Base-by-base conservation (phyloP, 345 rosid genomes). In the Combretum micranthum region DNA sequence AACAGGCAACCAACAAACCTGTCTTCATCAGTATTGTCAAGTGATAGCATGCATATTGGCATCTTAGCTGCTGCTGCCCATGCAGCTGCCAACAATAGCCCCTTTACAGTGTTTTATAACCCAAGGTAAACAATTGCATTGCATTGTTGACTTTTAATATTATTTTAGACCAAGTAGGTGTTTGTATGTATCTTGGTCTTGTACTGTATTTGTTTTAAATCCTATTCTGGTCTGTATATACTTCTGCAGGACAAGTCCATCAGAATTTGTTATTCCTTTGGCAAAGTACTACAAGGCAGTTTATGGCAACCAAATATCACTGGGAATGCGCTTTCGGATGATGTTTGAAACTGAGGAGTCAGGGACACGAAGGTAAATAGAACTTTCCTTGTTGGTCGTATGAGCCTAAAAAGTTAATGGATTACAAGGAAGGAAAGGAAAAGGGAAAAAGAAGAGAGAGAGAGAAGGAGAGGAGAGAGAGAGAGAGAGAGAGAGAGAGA, bases 21-120 rank as follows among this genome's bases (percentile, higher is more conserved):
- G 65, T 78, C 97, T 37, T 87, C 95, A 44, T 93, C 99, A 16
- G 90, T 93, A 18, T 75, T 93, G 56, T 93, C 97, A 39, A 89
- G 97, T 63, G 99, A 93, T 61, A 87, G 99, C 76, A 89, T 93
- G 99, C 99, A 89, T 65, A 89, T 93, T 53, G 97, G 97, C 48
- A 84, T 89, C 47, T 82, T 89, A 49, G 99, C 99, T 53, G 97
- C 97, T 9, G 97, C 99, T 12, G 97, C 99, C 73, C 96, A 93
- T 78, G 99, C 99, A 15, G 90, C 95, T 58, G 89, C 99, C 44
- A 93, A 84, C 64, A 89, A 75, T 64, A 93, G 97, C 63, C 96
- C 94, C 17, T 93, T 93, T 53, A 85, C 94, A 7, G 81, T 93
- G 59, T 87, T 86, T 71, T 93, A 78, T 51, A 93, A 93, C 71